These are phyloP conservation scores for Meyerozyma carpophila DNA, from an alignment of 1,139 yeast genomes.

Conservation along the genomic window DNA sequence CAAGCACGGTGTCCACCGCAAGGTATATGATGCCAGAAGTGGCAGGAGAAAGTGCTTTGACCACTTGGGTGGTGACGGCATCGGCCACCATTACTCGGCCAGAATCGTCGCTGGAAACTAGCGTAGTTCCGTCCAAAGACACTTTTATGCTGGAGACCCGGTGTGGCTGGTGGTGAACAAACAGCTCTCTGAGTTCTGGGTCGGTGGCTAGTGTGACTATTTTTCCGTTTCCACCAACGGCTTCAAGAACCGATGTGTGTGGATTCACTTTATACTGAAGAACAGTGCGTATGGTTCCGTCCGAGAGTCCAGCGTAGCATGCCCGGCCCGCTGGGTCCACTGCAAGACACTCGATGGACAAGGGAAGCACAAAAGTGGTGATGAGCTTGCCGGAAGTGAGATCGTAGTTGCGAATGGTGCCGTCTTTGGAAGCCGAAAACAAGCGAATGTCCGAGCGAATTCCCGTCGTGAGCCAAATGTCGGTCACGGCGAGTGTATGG, in stretches of 20 bases:
- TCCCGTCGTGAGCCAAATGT: constrained; percentile 44
- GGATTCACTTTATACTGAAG: constrained; percentile 49
- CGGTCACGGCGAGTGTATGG: constrained; percentile 74
- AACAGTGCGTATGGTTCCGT: constrained; percentile 58
- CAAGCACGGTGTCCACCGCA: constrained; percentile 10
- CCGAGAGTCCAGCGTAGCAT: constrained; percentile 61
- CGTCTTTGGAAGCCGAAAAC: constrained; percentile 69
- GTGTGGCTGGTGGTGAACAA: constrained; percentile 47
- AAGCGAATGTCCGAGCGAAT: constrained; percentile 55
- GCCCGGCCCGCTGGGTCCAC: constrained; percentile 83
- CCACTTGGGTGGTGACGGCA: constrained; percentile 69
- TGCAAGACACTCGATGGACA: constrained; percentile 52
- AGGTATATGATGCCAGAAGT: constrained; percentile 31
- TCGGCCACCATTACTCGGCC: constrained; percentile 74
- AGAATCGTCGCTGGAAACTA: constrained; percentile 67
- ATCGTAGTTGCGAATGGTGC: constrained; percentile 67
- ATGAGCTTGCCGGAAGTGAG: constrained; percentile 40
- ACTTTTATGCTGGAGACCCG: constrained; percentile 49
- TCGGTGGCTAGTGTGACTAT: constrained; percentile 49
- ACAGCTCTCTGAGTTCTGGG: constrained; percentile 44
- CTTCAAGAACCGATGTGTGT: constrained; percentile 41
- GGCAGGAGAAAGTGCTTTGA: constrained; percentile 57
- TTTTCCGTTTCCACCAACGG: constrained; percentile 52
- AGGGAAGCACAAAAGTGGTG: constrained; percentile 66
- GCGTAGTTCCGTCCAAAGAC: constrained; percentile 69